Base-by-base conservation (phyloP, 2,329 filamentous ascomycete species). In the Pseudogymnoascus sp. region DNA sequence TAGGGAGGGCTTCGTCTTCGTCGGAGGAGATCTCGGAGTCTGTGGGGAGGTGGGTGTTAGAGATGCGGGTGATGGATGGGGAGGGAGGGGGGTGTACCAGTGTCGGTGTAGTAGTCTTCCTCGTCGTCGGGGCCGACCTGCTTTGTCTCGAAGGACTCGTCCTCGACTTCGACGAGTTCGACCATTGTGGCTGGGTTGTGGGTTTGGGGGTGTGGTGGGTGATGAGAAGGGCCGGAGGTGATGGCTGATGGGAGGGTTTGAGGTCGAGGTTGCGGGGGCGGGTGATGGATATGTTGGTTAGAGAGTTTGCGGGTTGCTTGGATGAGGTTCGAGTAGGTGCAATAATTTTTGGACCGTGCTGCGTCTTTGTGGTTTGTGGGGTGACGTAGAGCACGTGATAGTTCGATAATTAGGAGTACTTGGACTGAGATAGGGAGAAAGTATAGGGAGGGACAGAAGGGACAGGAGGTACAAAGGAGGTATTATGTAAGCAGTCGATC, bases 101-200 rank as follows among this genome's bases (percentile, higher is more conserved):
- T 93, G 75, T 97, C 93, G 68, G 89, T 94, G 80, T 89, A 96
- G 73, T 92, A 92, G 64, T 95, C 90, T 62, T 85, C 83, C 45
- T 94, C 88, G 69, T 92, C 87, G 64, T 87, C 84, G 63, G 84
- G 80, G 65, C 86, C 78, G 72, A 82, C 78, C 76, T 88, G 87
- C 69, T 82, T 79, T 75, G 84, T 80, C 78, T 88, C 82, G 81
- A 97, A 96, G 78, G 95, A 90, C 83, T 97, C 92, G 75, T 97
- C 93, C 74, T 95, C 88, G 73, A 97, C 93, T 82, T 97, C 93
- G 74, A 91, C 90, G 74, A 97, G 90, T 78, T 93, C 91, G 77
- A 97, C 93, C 93, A 97, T 97, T 71, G 76, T 87, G 78, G 59
- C 13, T 21, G 37, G 35, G 36, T 12, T 37, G 55, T n/a, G 10